A percentile compares a stretch with the other conserved stretches of the same genome.
Conservation (phyloP, 1,139 yeast species). For the Yamadazyma kanchanaburiensis region DNA sequence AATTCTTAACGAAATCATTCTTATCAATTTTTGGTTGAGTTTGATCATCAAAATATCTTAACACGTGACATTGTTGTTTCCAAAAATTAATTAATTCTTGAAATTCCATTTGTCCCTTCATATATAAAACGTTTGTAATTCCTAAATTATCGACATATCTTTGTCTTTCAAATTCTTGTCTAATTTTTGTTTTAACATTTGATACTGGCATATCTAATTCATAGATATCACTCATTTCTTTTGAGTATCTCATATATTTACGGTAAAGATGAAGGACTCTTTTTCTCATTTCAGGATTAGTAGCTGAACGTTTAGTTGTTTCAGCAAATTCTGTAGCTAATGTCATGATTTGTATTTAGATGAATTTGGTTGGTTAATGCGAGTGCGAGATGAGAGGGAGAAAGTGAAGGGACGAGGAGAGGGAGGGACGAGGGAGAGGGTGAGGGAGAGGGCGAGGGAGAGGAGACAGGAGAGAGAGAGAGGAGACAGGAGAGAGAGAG, state of each 20-base stretch:
- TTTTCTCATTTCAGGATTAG: slow-evolving; percentile 57
- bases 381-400: too few relatives aligned
- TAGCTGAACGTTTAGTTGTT: slow-evolving; percentile 67
- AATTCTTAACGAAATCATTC: slow-evolving; percentile 65
- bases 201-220: slow-evolving; percentile 85
- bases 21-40: slow-evolving; percentile 46
- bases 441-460: too few relatives aligned
- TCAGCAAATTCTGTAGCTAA: slow-evolving; percentile 83
- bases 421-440: too few relatives aligned
- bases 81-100: slow-evolving; percentile 87
- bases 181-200: slow-evolving; percentile 73
- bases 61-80: slow-evolving; percentile 86
- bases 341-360: slow-evolving; percentile 38
- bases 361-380: slow-evolving; percentile 15
- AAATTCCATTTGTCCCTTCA: slow-evolving; percentile 89
- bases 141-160: slow-evolving; percentile 67
- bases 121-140: slow-evolving; percentile 63
- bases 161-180: slow-evolving; percentile 87
- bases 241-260: slow-evolving; percentile 61
- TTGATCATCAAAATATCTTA: slow-evolving; percentile 76
- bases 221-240: slow-evolving; percentile 64
- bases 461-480: too few relatives aligned
- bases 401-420: too few relatives aligned
- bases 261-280: slow-evolving; percentile 74
- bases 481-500: too few relatives aligned